Evolutionary conservation across 2,329 filamentous ascomycete species (phyloP).

Genomic region (Didymella exigua): DNA sequence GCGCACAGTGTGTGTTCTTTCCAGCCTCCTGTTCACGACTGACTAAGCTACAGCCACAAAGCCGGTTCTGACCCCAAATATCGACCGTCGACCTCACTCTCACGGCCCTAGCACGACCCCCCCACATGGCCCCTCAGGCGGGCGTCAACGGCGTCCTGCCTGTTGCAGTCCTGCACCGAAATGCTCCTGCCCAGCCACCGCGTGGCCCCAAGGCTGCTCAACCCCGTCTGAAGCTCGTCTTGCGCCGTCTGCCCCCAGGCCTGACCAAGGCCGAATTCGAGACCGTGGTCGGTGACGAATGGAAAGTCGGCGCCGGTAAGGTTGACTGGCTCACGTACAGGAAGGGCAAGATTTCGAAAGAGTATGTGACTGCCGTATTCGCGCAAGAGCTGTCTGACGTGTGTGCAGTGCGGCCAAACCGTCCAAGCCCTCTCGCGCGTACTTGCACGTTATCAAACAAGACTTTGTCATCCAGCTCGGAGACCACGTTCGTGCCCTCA

Average conservation of each 20-base stretch:
- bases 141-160: conserved; percentile 49
- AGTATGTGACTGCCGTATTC: conserved; percentile 62
- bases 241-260: conserved; percentile 84
- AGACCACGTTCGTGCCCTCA: conserved; percentile 69
- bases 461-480: conserved; percentile 71
- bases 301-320: conserved; percentile 79
- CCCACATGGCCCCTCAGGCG: conserved; percentile 38
- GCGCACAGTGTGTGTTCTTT: too few relatives aligned
- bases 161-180: conserved; percentile 46
- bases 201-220: conserved; percentile 52
- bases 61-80: background rate
- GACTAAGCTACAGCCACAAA: background rate
- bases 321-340: conserved; percentile 83
- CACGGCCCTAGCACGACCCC: background rate
- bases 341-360: conserved; percentile 77
- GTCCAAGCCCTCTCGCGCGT: conserved; percentile 79
- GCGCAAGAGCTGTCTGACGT: conserved; percentile 15
- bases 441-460: conserved; percentile 78
- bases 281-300: conserved; percentile 73
- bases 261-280: conserved; percentile 81
- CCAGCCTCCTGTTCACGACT: too few relatives aligned
- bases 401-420: conserved; percentile 67
- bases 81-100: background rate
- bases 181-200: conserved; percentile 34
- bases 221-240: conserved; percentile 79